Base-by-base conservation (phyloP, 2,329 filamentous ascomycete genomes). In the Sporothrix protearum region DNA sequence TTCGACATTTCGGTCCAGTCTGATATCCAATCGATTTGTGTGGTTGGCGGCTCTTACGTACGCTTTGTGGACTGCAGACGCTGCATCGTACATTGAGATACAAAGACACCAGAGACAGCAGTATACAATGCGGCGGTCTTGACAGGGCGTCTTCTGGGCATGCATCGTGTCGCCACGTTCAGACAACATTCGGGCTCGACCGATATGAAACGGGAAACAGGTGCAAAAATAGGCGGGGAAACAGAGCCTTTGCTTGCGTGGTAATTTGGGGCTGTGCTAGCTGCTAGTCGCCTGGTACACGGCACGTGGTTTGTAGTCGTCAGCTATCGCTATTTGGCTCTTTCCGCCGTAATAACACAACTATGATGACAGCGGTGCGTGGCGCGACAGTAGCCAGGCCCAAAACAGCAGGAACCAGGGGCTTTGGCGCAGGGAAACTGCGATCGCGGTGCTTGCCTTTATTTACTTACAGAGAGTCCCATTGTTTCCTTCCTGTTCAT, bases 231-330 rank as follows among this genome's bases (percentile, higher is more conserved):
- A 12, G 42, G 42, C 39, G 42, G 14, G 19, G 19, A 12, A 47
- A 51, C 68, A 64, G 57, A 64, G 67, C 36, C 49, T 33, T 64
- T 28, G 69, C 69, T 66, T 71, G 69, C 69, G 69, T 71, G 63
- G 57, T 47, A 64, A 25, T 70, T 69, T 71, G 69, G 22, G 69
- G 69, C 69, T 71, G 69, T 71, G 69, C 59, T 63, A 33, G 19
- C 14, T 42, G 45, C 51, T 70, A 70, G 68, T 57, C 36, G 55
- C 68, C 68, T 25, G 55, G 55, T 12, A 22, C 51, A 30, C 49
- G 68, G 68, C 68, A 69, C 53, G 68, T 70, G 68, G 49, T 45
- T 70, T 70, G 53, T 3, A 10, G 55, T 49, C 55, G 68, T 69
- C 51, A 55, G 66, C 66, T 9, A 22, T 16, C 25, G n/a, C n/a